Evolutionary conservation across 306 rosid genomes (phyloP).

Genomic region (Corylus avellana): DNA sequence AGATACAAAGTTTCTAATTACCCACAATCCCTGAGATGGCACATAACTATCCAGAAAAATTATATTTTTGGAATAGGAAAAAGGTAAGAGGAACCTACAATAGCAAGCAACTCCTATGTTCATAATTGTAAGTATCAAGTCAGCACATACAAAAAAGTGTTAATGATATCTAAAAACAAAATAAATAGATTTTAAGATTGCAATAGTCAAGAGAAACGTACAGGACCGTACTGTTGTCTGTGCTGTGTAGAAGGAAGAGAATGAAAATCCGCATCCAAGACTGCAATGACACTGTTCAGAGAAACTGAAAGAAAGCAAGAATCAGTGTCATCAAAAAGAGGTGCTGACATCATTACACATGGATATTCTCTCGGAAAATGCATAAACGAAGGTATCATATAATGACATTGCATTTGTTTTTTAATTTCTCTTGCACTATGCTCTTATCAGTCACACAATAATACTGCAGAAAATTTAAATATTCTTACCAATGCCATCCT

Average conservation of each 20-base stretch:
- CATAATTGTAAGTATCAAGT: background rate
- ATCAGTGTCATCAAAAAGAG: constrained; percentile 25
- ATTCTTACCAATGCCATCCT: constrained; percentile 91
- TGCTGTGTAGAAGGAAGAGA: constrained; percentile 93
- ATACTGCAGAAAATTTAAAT: background rate
- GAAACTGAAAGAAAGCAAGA: constrained; percentile 69
- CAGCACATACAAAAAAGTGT: background rate
- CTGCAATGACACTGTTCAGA: constrained; percentile 92
- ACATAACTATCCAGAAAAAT: background rate
- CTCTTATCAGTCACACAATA: background rate
- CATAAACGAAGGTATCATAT: constrained; percentile 9
- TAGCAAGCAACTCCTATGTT: background rate
- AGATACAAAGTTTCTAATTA: background rate
- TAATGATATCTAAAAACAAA: constrained; percentile 15
- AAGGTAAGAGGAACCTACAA: background rate
- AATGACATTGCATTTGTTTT: background rate
- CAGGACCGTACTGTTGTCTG: constrained; percentile 98
- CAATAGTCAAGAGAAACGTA: constrained; percentile 52
- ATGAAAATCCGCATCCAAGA: constrained; percentile 98
- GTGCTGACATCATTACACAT: constrained; percentile 11
- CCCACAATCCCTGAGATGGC: constrained; percentile 1
- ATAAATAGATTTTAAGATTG: constrained; percentile 9
- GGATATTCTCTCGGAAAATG: constrained; percentile 4
- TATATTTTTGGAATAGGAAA: background rate
- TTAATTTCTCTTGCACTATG: background rate